Evolutionary conservation across 2,329 filamentous ascomycete species (phyloP).

Genomic region (Pseudogymnoascus sp.): DNA sequence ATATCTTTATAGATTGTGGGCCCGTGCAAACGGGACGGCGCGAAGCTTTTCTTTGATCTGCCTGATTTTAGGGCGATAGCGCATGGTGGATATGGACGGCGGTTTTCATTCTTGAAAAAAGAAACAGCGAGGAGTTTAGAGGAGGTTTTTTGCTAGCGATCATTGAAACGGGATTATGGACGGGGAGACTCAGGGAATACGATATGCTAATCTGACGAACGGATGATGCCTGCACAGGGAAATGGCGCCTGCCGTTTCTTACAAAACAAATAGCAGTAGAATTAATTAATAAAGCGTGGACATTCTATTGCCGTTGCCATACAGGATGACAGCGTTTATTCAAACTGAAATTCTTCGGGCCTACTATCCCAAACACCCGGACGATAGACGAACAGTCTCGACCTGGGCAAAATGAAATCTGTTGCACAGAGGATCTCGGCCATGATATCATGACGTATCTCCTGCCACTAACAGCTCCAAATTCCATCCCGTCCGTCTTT

Average conservation of each 20-base stretch:
- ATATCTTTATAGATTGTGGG: neutral
- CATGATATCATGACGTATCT: neutral
- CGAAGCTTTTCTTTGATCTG: neutral
- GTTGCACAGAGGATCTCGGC: neutral
- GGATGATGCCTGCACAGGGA: neutral
- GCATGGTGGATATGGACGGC: neutral
- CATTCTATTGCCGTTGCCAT: neutral
- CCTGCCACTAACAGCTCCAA: neutral
- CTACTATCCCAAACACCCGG: neutral
- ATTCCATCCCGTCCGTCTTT: neutral
- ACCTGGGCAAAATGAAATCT: neutral
- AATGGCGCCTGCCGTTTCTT: neutral
- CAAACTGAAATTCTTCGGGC: neutral
- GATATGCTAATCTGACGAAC: neutral
- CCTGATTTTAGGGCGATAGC: neutral
- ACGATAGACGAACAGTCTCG: neutral
- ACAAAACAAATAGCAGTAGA: neutral
- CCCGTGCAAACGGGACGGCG: neutral
- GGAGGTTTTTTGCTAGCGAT: neutral
- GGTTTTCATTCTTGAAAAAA: neutral
- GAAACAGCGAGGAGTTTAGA: conserved; percentile 5
- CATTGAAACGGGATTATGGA: neutral
- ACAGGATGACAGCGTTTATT: neutral
- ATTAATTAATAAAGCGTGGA: neutral
- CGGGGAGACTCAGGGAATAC: neutral